Evolutionary conservation across 1,284 basidiomycete genomes (phyloP).

Genomic region (Testicularia cyperi): DNA sequence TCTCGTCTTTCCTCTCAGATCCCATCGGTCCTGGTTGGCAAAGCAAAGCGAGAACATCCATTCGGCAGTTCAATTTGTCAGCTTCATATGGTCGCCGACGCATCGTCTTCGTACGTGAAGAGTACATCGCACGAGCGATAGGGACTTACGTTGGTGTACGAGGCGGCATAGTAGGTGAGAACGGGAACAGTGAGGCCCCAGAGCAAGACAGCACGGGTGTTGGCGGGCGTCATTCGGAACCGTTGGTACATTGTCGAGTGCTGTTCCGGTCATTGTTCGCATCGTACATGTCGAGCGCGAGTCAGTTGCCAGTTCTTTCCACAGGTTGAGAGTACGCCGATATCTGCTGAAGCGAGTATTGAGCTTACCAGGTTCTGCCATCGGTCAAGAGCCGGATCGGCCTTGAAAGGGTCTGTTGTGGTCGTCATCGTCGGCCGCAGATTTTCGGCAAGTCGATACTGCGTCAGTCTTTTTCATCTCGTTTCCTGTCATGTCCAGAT

Average conservation of each 20-base stretch:
- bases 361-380: slow-evolving; percentile 48
- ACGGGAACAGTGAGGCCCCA: slow-evolving; percentile 47
- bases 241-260: slow-evolving; percentile 57
- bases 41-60: too few species aligned
- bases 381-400: slow-evolving; percentile 54
- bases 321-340: background rate
- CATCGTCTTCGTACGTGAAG: too few species aligned
- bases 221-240: slow-evolving; percentile 48
- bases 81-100: too few species aligned
- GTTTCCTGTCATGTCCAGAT: background rate
- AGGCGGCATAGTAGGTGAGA: slow-evolving; percentile 35
- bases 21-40: slow-evolving; percentile 51
- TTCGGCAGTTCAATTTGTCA: background rate
- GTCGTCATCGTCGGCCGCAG: too few species aligned
- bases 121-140: too few species aligned
- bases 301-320: too few species aligned
- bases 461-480: too few species aligned
- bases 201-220: slow-evolving; percentile 33
- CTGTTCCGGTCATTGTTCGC: too few species aligned
- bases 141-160: slow-evolving; percentile 45
- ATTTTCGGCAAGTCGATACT: too few species aligned
- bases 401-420: slow-evolving; percentile 55
- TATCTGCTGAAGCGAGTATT: background rate
- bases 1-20: slow-evolving; percentile 45
- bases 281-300: too few species aligned